Evolutionary conservation across 2,329 filamentous ascomycete species (phyloP).

Genomic region (Keithomyces neogunnii): DNA sequence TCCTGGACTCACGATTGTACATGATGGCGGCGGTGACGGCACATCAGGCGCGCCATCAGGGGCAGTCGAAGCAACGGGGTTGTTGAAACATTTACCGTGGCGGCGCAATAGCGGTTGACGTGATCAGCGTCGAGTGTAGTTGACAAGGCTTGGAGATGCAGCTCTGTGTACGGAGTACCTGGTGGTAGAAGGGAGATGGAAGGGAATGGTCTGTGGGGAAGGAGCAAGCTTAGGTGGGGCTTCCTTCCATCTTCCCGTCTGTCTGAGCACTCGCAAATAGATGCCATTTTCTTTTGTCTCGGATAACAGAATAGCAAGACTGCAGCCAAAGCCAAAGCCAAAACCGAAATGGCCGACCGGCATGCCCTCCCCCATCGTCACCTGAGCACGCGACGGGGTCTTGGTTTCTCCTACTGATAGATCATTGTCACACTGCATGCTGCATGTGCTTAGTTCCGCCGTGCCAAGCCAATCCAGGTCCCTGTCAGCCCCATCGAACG

Average conservation of each 20-base stretch:
- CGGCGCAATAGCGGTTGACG: neutral
- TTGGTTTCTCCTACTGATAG: neutral
- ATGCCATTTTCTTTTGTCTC: too few species aligned
- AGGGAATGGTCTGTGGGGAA: neutral
- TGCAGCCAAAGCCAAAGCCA: too few species aligned
- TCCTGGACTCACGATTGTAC: conserved; percentile 46
- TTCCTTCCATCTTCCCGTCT: neutral
- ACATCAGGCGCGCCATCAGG: conserved; percentile 24
- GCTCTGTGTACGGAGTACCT: neutral
- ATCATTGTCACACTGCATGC: neutral
- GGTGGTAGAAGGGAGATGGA: neutral
- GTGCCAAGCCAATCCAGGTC: neutral
- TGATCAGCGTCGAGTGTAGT: neutral
- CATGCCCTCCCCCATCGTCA: too few species aligned
- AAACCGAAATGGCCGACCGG: too few species aligned
- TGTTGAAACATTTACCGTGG: conserved; percentile 1
- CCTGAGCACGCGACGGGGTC: too few species aligned
- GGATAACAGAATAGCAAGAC: too few species aligned
- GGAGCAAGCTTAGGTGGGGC: neutral
- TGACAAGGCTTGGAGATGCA: neutral
- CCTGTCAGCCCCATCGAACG: neutral
- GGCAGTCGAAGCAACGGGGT: conserved; percentile 2
- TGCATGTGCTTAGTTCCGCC: neutral
- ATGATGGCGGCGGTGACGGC: conserved; percentile 25
- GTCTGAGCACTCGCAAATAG: neutral